Evolutionary conservation across 129 eudicot genomes (phyloP).

Genomic region (Gnaphalium uliginosum): DNA sequence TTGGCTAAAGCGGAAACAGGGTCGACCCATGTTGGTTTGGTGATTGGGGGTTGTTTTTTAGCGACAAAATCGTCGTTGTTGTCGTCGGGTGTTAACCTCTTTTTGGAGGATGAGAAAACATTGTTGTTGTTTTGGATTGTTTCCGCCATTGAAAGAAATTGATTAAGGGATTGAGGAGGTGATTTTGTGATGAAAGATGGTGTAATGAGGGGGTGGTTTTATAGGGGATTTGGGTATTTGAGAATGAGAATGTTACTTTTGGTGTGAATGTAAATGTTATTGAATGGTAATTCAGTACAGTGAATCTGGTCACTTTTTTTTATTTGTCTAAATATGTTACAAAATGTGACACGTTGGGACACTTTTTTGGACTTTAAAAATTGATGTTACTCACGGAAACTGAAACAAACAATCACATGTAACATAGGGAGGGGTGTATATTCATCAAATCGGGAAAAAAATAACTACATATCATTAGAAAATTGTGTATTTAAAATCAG

Average conservation of each 20-base stretch:
- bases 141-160: slow-evolving; percentile 34
- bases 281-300: slow-evolving; percentile 22
- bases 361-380: neutral
- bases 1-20: slow-evolving; percentile 52
- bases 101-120: slow-evolving; percentile 36
- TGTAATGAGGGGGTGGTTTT: slow-evolving; percentile 8
- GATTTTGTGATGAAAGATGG: neutral
- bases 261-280: neutral
- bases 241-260: neutral
- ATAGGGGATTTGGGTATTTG: slow-evolving; percentile 21
- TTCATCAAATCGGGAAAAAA: too few relatives aligned
- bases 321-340: neutral
- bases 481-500: too few relatives aligned
- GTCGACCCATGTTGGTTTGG: slow-evolving; percentile 46
- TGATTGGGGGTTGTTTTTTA: slow-evolving; percentile 23
- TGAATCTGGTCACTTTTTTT: slow-evolving; percentile 40
- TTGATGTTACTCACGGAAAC: neutral
- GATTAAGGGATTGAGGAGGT: neutral
- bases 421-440: neutral
- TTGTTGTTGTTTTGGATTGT: slow-evolving; percentile 24
- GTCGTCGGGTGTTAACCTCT: slow-evolving; percentile 38
- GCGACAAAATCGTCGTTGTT: slow-evolving; percentile 15
- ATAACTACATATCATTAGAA: too few relatives aligned
- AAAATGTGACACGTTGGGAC: neutral
- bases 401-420: slow-evolving; percentile 4